Percentiles rank a stretch among this genome's conserved stretches.
Evolutionary conservation across 352 stramenopile species (phyloP).

Genomic region (Phytophthora rubi): DNA sequence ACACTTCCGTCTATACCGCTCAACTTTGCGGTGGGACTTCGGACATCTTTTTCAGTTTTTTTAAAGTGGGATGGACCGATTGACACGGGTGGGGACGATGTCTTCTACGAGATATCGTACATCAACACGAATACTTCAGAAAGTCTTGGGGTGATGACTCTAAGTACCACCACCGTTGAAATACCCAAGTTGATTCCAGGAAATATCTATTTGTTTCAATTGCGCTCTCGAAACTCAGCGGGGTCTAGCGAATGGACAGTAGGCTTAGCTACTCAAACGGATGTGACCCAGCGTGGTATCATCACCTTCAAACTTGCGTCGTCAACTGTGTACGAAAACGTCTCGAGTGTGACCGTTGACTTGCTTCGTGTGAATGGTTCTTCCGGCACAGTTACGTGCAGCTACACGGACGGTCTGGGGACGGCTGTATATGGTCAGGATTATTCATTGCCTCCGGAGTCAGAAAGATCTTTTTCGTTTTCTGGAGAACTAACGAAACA

Average conservation of each 20-base stretch:
- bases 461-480: conserved; percentile 41
- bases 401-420: conserved; percentile 29
- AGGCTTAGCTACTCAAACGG: conserved; percentile 36
- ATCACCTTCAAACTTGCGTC: conserved; percentile 32
- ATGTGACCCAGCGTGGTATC: conserved; percentile 51
- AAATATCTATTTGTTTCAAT: conserved; percentile 44
- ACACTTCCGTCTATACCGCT: conserved; percentile 46
- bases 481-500: conserved; percentile 41
- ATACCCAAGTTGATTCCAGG: conserved; percentile 38
- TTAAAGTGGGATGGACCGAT: conserved; percentile 47
- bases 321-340: conserved; percentile 53
- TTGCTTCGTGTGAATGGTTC: conserved; percentile 59
- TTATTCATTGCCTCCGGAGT: conserved; percentile 34
- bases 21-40: conserved; percentile 30
- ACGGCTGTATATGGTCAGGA: conserved; percentile 41
- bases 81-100: conserved; percentile 48
- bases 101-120: conserved; percentile 48
- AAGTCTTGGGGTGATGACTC: not conserved
- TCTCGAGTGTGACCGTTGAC: conserved; percentile 33
- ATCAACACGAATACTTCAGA: conserved; percentile 9
- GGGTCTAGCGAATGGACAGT: conserved; percentile 47
- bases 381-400: conserved; percentile 49
- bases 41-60: conserved; percentile 40
- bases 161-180: conserved; percentile 9
- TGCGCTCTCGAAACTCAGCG: conserved; percentile 48